Conservation (phyloP, 108 stramenopile species). For the Cylindrotheca closterium region DNA sequence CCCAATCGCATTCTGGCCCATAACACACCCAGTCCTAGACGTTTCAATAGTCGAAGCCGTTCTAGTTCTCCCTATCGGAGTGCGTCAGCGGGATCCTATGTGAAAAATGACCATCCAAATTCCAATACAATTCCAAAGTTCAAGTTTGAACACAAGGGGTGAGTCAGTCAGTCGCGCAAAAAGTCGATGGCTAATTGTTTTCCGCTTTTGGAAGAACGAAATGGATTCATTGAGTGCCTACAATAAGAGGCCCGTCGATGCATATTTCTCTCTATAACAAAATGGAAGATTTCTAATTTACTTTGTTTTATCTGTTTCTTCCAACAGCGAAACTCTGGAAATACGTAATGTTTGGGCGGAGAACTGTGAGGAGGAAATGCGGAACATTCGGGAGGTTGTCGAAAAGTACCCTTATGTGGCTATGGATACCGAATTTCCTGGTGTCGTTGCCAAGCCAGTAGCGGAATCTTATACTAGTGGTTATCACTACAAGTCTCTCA, state of each 20-base stretch:
- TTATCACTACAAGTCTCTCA: slow-evolving; percentile 97
- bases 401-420: slow-evolving; percentile 96
- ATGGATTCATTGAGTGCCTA: too few species aligned
- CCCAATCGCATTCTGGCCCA: slow-evolving; percentile 34
- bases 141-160: slow-evolving; percentile 54
- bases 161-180: too few species aligned
- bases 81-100: slow-evolving; percentile 3
- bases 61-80: slow-evolving; percentile 5
- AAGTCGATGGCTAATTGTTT: too few species aligned
- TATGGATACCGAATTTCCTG: slow-evolving; percentile 99
- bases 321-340: slow-evolving; percentile 71
- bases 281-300: too few species aligned
- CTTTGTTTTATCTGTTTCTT: background rate
- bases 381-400: slow-evolving; percentile 87
- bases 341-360: slow-evolving; percentile 94
- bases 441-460: slow-evolving; percentile 98
- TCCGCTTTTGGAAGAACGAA: too few species aligned
- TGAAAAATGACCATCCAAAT: slow-evolving; percentile 14
- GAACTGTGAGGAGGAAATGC: slow-evolving; percentile 94
- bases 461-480: slow-evolving; percentile 89
- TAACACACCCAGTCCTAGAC: slow-evolving; percentile 13
- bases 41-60: slow-evolving; percentile 3
- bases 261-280: too few species aligned
- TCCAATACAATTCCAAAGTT: slow-evolving; percentile 51
- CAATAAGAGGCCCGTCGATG: too few species aligned